Conservation (phyloP, 352 stramenopile species). For the Globisporangium emineosum region DNA sequence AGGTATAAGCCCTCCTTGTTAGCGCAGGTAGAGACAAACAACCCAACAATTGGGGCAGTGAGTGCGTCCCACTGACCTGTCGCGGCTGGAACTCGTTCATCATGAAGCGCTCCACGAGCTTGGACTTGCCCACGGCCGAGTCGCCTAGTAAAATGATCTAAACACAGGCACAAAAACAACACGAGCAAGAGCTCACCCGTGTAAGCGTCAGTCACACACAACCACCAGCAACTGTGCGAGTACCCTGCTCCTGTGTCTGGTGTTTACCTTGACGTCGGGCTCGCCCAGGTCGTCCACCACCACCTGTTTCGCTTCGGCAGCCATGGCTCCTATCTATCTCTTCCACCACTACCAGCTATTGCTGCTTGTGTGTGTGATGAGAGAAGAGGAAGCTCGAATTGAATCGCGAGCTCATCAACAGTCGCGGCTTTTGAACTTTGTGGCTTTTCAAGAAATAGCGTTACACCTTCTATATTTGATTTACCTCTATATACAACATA, state of each 20-base stretch:
- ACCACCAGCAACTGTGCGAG: not conserved
- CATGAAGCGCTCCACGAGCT: slow-evolving; percentile 94
- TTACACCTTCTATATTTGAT: not conserved
- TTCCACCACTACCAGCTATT: not conserved
- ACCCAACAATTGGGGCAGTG: no score
- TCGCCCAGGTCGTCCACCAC: slow-evolving; percentile 50
- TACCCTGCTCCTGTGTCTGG: not conserved
- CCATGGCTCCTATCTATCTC: slow-evolving; percentile 4
- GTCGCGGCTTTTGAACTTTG: not conserved
- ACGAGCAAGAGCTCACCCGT: no score
- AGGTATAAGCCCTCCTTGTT: not conserved
- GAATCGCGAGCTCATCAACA: not conserved
- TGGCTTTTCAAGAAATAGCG: not conserved
- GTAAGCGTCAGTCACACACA: not conserved
- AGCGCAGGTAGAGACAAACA: not conserved
- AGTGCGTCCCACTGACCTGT: no score
- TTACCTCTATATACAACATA: no score
- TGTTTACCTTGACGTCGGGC: slow-evolving; percentile 53
- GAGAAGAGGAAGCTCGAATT: not conserved
- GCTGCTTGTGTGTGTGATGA: not conserved
- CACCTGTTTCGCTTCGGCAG: slow-evolving; percentile 27
- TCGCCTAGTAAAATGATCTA: slow-evolving; percentile 93
- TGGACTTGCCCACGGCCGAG: slow-evolving; percentile 94
- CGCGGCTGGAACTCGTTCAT: slow-evolving; percentile 95
- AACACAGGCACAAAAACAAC: not conserved